A percentile compares a stretch with the other conserved stretches of the same genome.
phyloP scores from a whole-genome alignment of 352 stramenopile species.

The Paralagenidium karlingii region DNA sequence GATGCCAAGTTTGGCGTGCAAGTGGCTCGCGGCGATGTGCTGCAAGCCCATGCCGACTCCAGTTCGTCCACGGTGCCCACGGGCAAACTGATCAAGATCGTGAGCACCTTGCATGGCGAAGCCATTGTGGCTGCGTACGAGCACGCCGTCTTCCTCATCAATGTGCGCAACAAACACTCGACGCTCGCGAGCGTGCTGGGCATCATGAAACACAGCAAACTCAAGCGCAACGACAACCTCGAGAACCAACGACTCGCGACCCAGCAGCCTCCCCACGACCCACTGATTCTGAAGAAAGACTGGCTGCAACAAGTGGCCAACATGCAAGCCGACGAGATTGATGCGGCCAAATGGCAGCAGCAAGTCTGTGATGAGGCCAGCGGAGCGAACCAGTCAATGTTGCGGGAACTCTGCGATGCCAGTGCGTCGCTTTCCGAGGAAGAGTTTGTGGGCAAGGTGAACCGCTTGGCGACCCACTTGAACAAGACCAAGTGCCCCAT shows the following conservation, averaged over 20 bases:
- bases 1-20: constrained; percentile 67
- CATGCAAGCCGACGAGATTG: too few species aligned
- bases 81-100: constrained; percentile 30
- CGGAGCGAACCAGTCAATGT: too few species aligned
- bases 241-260: not conserved
- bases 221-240: not conserved
- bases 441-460: too few species aligned
- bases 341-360: constrained; percentile 31
- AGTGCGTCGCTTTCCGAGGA: too few species aligned
- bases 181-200: constrained; percentile 59
- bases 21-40: constrained; percentile 29
- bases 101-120: constrained; percentile 39
- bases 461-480: too few species aligned
- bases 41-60: constrained; percentile 32
- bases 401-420: too few species aligned
- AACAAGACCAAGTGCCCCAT: too few species aligned
- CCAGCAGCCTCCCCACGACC: not conserved
- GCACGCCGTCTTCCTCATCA: constrained; percentile 41
- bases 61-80: constrained; percentile 9
- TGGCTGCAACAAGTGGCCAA: too few species aligned
- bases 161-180: constrained; percentile 60
- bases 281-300: not conserved
- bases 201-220: constrained; percentile 8
- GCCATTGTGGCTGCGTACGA: constrained; percentile 49
- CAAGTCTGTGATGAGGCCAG: too few species aligned